phyloP scores from a whole-genome alignment of 768 basidiomycete genomes.

The Piloderma croceum region DNA sequence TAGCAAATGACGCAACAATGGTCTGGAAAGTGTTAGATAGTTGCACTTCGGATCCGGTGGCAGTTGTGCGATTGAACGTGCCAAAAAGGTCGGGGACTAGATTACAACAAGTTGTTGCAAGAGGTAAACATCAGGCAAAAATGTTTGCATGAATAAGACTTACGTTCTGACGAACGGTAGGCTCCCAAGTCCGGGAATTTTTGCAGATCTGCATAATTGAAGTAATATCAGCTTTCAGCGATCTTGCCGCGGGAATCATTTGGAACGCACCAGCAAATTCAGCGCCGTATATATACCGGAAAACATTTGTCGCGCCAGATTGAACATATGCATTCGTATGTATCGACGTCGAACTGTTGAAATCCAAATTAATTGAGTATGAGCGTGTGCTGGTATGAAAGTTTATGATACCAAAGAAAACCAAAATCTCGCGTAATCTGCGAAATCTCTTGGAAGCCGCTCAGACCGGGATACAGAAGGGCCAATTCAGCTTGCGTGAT shows the following conservation, averaged over 20 bases:
- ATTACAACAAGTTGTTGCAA: not conserved
- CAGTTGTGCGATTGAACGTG: constrained; percentile 20
- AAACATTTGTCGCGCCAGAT: constrained; percentile 12
- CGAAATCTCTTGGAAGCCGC: constrained; percentile 10
- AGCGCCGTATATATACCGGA: constrained; percentile 16
- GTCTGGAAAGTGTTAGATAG: constrained; percentile 19
- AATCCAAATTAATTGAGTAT: not conserved
- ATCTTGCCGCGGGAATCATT: no score
- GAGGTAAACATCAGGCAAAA: not conserved
- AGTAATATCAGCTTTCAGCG: no score
- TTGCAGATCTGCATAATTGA: constrained; percentile 19
- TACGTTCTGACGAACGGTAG: constrained; percentile 18
- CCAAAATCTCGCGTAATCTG: constrained; percentile 10
- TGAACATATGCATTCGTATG: constrained; percentile 9
- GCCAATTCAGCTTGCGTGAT: constrained; percentile 9
- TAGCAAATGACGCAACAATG: constrained; percentile 14
- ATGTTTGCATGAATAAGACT: constrained; percentile 2
- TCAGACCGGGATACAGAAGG: constrained; percentile 17
- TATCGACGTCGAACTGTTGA: constrained; percentile 11
- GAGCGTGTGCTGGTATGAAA: no score
- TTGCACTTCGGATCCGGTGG: constrained; percentile 15
- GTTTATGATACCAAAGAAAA: constrained; percentile 17
- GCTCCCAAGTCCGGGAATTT: constrained; percentile 17
- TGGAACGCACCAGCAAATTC: no score
- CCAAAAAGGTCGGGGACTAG: constrained; percentile 22